Conservation (phyloP, 2,329 filamentous ascomycete species). For the Colletotrichum graminicola region DNA sequence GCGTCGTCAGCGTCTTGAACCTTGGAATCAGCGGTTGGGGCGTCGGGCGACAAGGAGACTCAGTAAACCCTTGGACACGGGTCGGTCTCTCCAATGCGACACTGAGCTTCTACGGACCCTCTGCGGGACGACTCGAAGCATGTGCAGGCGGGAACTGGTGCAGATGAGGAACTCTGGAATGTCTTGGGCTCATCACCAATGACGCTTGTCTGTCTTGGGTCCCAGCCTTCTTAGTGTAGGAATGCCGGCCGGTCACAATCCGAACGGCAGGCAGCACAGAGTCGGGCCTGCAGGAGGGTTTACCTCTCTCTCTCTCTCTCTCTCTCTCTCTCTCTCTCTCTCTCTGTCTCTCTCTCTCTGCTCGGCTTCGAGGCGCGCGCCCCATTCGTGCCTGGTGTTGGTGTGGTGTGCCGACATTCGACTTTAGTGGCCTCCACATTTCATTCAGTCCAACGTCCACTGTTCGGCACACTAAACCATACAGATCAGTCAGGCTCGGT, state of each 20-base stretch:
- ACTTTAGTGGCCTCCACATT: constrained; percentile 36
- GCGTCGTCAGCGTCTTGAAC: constrained; percentile 11
- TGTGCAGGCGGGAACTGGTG: neutral
- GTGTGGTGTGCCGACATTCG: constrained; percentile 25
- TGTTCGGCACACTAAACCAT: constrained; percentile 19
- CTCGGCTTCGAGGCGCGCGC: neutral
- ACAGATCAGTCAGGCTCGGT: constrained; percentile 20
- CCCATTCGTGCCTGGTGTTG: constrained; percentile 21
- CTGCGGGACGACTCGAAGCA: neutral
- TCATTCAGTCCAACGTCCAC: constrained; percentile 38
- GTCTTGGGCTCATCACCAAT: constrained; percentile 9
- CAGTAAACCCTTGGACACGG: neutral
- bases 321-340: no score
- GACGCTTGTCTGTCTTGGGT: constrained; percentile 23
- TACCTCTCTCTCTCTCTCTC: no score
- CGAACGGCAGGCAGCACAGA: constrained; percentile 28
- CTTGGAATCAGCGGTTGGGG: neutral
- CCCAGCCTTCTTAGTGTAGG: constrained; percentile 9
- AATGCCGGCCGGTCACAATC: constrained; percentile 38
- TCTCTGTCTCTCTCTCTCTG: no score
- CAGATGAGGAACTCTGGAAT: neutral
- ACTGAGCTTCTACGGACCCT: neutral
- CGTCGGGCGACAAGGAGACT: neutral
- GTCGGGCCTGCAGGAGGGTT: neutral
- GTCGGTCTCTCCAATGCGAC: neutral